Percentiles rank a stretch among this genome's conserved stretches.
These are phyloP conservation scores for Periconia sp. DNA, from an alignment of 2,329 filamentous ascomycete genomes.

Conservation along the genomic window DNA sequence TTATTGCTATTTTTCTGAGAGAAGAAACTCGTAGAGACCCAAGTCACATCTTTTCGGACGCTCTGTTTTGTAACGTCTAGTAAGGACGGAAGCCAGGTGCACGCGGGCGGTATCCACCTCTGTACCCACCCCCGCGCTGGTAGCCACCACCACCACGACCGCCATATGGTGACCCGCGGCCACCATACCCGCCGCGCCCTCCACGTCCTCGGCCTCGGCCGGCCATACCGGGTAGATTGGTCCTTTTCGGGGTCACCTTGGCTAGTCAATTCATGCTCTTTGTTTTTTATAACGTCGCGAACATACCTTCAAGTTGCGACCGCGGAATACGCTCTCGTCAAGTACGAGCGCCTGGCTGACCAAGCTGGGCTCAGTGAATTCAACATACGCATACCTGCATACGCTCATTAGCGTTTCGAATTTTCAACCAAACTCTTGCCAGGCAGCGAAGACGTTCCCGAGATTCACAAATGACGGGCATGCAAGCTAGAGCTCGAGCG, in stretches of 20 bases:
- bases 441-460: slow-evolving; percentile 53
- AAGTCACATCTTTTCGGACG: background rate
- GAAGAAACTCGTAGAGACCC: background rate
- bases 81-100: slow-evolving; percentile 36
- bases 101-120: slow-evolving; percentile 42
- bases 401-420: slow-evolving; percentile 53
- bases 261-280: slow-evolving; percentile 9
- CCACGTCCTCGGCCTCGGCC: slow-evolving; percentile 60
- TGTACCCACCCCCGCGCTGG: slow-evolving; percentile 47
- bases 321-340: slow-evolving; percentile 95
- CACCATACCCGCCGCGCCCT: slow-evolving; percentile 43
- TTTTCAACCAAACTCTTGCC: slow-evolving; percentile 56
- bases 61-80: slow-evolving; percentile 12
- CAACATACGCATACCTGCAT: slow-evolving; percentile 93
- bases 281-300: background rate
- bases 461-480: slow-evolving; percentile 11
- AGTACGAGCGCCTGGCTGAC: slow-evolving; percentile 92
- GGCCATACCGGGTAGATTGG: slow-evolving; percentile 93
- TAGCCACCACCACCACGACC: slow-evolving; percentile 49
- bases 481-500: slow-evolving; percentile 1
- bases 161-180: slow-evolving; percentile 52
- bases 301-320: slow-evolving; percentile 86
- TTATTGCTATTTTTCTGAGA: background rate
- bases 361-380: slow-evolving; percentile 91
- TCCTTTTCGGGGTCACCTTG: slow-evolving; percentile 86